Evolutionary conservation across 2,329 filamentous ascomycete genomes (phyloP).

Genomic region (Xylariaceae sp.): DNA sequence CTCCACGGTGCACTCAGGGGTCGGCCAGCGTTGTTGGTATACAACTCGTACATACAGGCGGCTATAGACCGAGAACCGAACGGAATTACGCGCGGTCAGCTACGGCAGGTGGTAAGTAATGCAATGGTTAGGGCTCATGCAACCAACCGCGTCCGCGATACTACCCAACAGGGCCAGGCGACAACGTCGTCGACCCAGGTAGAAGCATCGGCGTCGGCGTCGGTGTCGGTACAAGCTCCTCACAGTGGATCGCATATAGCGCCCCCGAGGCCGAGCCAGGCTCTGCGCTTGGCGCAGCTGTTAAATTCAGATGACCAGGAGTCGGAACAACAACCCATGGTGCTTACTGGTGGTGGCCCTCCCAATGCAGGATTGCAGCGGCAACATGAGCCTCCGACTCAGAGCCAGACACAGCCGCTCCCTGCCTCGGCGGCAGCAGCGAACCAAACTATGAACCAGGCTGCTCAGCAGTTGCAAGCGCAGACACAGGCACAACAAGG

Average conservation of each 20-base stretch:
- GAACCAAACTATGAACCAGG: constrained; percentile 7
- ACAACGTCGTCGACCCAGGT: constrained; percentile 8
- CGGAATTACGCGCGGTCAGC: constrained; percentile 43
- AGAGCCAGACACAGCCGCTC: constrained; percentile 6
- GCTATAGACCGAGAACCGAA: constrained; percentile 51
- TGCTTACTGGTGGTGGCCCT: constrained; percentile 2
- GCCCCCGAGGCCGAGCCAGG: constrained; percentile 11
- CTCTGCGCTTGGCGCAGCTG: constrained; percentile 11
- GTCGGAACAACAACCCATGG: not conserved
- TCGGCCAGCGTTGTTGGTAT: constrained; percentile 47
- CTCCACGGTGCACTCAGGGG: constrained; percentile 43
- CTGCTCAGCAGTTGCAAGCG: constrained; percentile 5
- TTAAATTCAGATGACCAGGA: constrained; percentile 9
- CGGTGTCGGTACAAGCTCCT: constrained; percentile 1
- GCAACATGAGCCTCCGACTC: constrained; percentile 7
- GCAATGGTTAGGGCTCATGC: constrained; percentile 45
- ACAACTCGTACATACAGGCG: constrained; percentile 45
- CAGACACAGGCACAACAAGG: constrained; percentile 17
- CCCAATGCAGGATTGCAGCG: constrained; percentile 9
- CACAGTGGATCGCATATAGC: constrained; percentile 4
- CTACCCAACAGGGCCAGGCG: constrained; percentile 24
- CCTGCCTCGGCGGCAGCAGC: constrained; percentile 2
- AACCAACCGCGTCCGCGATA: constrained; percentile 35
- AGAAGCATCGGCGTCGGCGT: constrained; percentile 6
- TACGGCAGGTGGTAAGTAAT: constrained; percentile 47